Conservation (phyloP, 495 filamentous ascomycete genomes). For the Pyrenopolyporus hunteri region DNA sequence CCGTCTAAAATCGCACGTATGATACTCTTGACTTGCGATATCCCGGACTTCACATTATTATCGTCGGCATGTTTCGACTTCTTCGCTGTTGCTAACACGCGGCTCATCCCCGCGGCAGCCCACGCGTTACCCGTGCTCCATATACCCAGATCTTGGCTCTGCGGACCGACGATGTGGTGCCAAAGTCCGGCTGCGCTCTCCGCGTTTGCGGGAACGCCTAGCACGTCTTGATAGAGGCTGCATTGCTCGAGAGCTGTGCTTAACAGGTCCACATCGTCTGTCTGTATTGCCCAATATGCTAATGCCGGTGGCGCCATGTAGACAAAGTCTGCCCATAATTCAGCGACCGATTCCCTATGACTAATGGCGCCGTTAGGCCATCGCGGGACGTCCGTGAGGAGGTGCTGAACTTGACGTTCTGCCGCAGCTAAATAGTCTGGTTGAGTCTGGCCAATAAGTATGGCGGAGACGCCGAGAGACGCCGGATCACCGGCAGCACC, state of each 20-base stretch:
- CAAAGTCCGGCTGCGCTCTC: conserved; percentile 45
- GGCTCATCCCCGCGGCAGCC: conserved; percentile 56
- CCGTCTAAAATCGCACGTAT: conserved; percentile 58
- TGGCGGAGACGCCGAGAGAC: conserved; percentile 52
- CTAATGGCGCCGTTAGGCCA: conserved; percentile 58
- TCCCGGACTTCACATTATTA: conserved; percentile 39
- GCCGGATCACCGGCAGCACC: conserved; percentile 53
- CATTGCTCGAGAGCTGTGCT: conserved; percentile 51
- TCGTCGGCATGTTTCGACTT: conserved; percentile 42
- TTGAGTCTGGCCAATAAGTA: conserved; percentile 53
- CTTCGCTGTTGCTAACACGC: conserved; percentile 55
- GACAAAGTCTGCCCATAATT: conserved; percentile 59
- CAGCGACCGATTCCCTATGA: conserved; percentile 52
- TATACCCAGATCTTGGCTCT: conserved; percentile 49
- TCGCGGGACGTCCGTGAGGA: conserved; percentile 52
- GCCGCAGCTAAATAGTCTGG: conserved; percentile 45
- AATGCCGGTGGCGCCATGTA: conserved; percentile 59
- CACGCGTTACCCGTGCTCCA: conserved; percentile 62
- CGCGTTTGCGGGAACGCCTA: conserved; percentile 35
- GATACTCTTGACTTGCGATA: conserved; percentile 40
- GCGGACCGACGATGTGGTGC: conserved; percentile 56
- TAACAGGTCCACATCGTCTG: conserved; percentile 43
- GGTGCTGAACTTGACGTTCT: conserved; percentile 47
- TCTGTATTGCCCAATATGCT: conserved; percentile 56
- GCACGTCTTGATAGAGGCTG: conserved; percentile 50